Conservation (phyloP, 2,329 filamentous ascomycete genomes). For the Aspergillus eucalypticola region DNA sequence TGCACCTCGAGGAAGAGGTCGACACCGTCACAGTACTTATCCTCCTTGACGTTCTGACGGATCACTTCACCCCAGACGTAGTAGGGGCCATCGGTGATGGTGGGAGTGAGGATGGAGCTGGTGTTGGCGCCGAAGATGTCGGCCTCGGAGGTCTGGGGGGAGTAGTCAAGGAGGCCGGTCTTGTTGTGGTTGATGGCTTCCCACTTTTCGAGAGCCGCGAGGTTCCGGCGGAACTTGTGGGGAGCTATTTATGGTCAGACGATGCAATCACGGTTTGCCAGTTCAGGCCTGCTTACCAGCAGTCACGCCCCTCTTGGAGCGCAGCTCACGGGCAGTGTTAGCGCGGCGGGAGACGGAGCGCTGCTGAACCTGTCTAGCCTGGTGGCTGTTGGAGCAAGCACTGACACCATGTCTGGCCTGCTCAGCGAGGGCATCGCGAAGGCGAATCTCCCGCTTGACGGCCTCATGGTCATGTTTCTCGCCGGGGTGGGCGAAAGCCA, state of each 20-base stretch:
- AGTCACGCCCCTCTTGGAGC: constrained; percentile 29
- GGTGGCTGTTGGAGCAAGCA: constrained; percentile 24
- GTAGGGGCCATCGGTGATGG: constrained; percentile 49
- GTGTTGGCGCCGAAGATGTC: constrained; percentile 46
- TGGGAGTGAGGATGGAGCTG: constrained; percentile 46
- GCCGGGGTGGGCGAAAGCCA: constrained; percentile 33
- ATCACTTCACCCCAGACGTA: constrained; percentile 48
- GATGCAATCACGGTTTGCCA: too few species aligned
- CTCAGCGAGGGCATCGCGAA: constrained; percentile 28
- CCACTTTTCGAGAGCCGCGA: constrained; percentile 41
- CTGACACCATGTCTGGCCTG: constrained; percentile 27
- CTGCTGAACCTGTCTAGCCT: constrained; percentile 27
- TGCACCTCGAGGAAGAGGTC: constrained; percentile 48
- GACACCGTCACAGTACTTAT: constrained; percentile 40
- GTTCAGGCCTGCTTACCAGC: constrained; percentile 18
- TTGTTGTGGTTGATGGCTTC: constrained; percentile 42
- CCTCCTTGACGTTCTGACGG: constrained; percentile 45
- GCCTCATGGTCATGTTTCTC: constrained; percentile 32
- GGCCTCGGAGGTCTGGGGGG: constrained; percentile 30
- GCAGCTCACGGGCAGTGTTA: constrained; percentile 27
- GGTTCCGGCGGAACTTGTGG: constrained; percentile 37
- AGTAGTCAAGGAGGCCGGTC: constrained; percentile 33
- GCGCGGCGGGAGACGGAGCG: constrained; percentile 33
- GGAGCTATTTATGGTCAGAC: constrained; percentile 12
- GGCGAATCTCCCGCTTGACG: constrained; percentile 32